Evolutionary conservation across 2,329 filamentous ascomycete genomes (phyloP), one percentile per base, ranked within the genome.

Genomic region (Penicillium sp.): DNA sequence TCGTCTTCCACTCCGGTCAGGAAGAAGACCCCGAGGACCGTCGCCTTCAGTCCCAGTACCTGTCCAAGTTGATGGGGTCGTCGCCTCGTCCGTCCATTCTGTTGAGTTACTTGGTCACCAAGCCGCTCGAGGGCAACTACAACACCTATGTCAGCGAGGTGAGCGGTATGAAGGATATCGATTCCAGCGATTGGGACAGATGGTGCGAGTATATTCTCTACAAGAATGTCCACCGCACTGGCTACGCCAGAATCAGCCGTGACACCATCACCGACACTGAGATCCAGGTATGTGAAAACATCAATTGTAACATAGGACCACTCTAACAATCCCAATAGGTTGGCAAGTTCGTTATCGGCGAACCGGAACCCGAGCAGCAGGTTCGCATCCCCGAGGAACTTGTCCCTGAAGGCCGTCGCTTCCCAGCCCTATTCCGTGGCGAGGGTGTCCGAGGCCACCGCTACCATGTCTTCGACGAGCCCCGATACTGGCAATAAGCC

Each of bases 151-250:
- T 97, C 23, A 90, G 90, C 51, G 82, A 90, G 48, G 78, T 78
- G 52, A 95, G 89, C 53, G 90, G 91, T 9, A 99, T 99, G 94
- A 86, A 89, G 66, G 94, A 99, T 67, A 94, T 99, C 45, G 94
- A 99, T 67, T 83, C 86, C 0, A 86, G 80, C 3, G 94, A 99
- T 70, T 96, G 91, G 91, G 94, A 99, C 72, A 81, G 94, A 50
- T 99, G 94, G 94, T 99, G 94, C 77, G 93, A 99, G 77, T 99
- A 99, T 73, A 96, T 99, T 60, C 77, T 99, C 24, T 99, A 90
- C 80, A 96, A 96, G 79, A 86, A 86, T 12, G 75, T 99, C 57
- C 87, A 86, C 73, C 83, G 93, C 56, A 87, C 88, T 0, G 93
- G 90, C 1, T 99, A 99, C 70, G 94, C 94, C 4, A 81, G 94